A percentile compares a stretch with the other conserved stretches of the same genome.
These are phyloP conservation scores for Apiospora saccharicola DNA, from an alignment of 2,329 filamentous ascomycete species.

Conservation along the genomic window DNA sequence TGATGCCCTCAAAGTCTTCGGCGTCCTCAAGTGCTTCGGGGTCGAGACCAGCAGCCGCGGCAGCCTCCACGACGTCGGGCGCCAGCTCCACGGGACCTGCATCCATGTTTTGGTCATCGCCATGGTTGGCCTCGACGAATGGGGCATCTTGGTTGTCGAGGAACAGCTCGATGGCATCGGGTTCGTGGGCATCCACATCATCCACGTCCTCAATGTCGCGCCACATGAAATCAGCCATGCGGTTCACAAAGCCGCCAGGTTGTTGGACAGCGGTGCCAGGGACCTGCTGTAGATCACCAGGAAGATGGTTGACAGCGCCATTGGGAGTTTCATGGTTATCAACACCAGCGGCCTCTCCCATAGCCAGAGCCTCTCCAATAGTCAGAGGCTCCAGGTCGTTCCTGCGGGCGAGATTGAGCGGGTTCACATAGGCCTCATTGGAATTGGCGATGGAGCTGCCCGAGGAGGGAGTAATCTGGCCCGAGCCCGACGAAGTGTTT, in stretches of 20 bases:
- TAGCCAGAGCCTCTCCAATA: too few relatives aligned
- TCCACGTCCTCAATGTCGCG: slow-evolving; percentile 56
- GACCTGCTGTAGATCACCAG: slow-evolving; percentile 25
- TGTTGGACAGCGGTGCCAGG: slow-evolving; percentile 32
- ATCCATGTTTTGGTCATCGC: slow-evolving; percentile 47
- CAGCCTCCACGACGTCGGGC: slow-evolving; percentile 68
- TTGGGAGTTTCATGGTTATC: slow-evolving; percentile 17
- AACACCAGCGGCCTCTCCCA: neutral
- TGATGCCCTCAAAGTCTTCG: slow-evolving; percentile 94
- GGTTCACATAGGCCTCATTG: neutral
- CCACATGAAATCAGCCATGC: slow-evolving; percentile 69
- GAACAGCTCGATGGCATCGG: slow-evolving; percentile 67
- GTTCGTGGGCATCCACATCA: slow-evolving; percentile 62
- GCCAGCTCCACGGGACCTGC: slow-evolving; percentile 46
- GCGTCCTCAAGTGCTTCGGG: slow-evolving; percentile 81
- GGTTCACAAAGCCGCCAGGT: slow-evolving; percentile 49
- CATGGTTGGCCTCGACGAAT: slow-evolving; percentile 46
- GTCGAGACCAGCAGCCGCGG: slow-evolving; percentile 74
- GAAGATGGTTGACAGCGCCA: slow-evolving; percentile 24
- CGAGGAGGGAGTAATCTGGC: slow-evolving; percentile 10
- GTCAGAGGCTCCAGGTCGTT: neutral
- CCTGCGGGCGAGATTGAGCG: neutral
- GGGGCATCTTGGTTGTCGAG: slow-evolving; percentile 52
- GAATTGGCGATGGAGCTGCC: slow-evolving; percentile 3
- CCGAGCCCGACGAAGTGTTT: slow-evolving; percentile 1